phyloP scores from a whole-genome alignment of 2,329 filamentous ascomycete genomes.

The Fusarium multiceps region DNA sequence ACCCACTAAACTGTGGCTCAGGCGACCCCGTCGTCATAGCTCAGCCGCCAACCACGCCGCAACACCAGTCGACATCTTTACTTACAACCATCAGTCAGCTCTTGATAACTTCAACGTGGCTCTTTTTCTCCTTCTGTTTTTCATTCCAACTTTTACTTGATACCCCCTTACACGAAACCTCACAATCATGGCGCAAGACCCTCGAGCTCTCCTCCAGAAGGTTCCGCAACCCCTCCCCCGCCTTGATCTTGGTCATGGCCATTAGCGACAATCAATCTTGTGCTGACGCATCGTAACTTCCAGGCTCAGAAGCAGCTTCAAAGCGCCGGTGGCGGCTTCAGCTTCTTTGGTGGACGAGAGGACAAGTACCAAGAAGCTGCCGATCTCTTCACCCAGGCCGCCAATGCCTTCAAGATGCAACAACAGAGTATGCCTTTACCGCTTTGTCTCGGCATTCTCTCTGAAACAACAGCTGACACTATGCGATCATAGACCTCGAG shows the following conservation, averaged over 20 bases:
- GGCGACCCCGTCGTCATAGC: slow-evolving; percentile 45
- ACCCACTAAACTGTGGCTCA: slow-evolving; percentile 41
- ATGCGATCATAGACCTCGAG: slow-evolving; percentile 73
- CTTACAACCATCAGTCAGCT: slow-evolving; percentile 25
- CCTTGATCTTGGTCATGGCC: slow-evolving; percentile 18
- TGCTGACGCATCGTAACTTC: slow-evolving; percentile 20
- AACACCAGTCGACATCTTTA: slow-evolving; percentile 32
- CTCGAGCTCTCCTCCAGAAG: slow-evolving; percentile 82
- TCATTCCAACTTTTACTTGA: slow-evolving; percentile 10
- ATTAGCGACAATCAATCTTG: slow-evolving; percentile 11
- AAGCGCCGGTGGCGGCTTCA: slow-evolving; percentile 83
- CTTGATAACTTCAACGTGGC: slow-evolving; percentile 34
- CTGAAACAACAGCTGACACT: slow-evolving; percentile 20
- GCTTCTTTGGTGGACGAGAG: slow-evolving; percentile 85
- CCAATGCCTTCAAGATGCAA: slow-evolving; percentile 90
- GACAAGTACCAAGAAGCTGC: slow-evolving; percentile 93
- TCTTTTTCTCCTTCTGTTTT: slow-evolving; percentile 9
- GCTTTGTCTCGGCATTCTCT: background rate
- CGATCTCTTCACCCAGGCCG: slow-evolving; percentile 87
- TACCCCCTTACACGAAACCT: slow-evolving; percentile 14
- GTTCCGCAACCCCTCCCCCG: slow-evolving; percentile 56
- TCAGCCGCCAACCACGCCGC: slow-evolving; percentile 32
- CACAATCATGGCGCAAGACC: slow-evolving; percentile 76
- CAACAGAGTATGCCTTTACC: slow-evolving; percentile 72
- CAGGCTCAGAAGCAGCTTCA: slow-evolving; percentile 88